Base-by-base conservation (phyloP, 2,329 filamentous ascomycete species). In the Camillea tinctor region DNA sequence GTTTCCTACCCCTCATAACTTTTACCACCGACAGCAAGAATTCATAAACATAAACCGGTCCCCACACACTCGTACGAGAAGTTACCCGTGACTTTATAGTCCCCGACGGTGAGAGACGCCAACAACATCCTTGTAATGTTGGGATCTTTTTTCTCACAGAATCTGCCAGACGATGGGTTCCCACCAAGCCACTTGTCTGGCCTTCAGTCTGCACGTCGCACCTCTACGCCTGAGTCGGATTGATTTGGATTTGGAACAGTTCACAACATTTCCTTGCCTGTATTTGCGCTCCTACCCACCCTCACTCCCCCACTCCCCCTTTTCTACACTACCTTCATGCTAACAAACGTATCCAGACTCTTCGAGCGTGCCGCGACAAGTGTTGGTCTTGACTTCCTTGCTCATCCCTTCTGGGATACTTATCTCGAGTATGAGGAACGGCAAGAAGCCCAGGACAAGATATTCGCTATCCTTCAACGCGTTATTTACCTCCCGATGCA, bases 401-500 rank as follows among this genome's bases (percentile, higher is more conserved):
- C 93, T 1, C 93, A 97, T 73, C 93, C 93, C 1, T 97, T 99
- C 79, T 99, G 95, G 95, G 95, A 99, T 76, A 98, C 97, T 77
- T 99, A 97, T 72, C 87, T 99, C 65, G 95, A 98, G 73, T 98
- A 96, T 71, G 95, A 98, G 74, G 93, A 97, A 74, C 90, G 93
- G 1, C 82, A 94, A 63, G 93, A 97, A 70, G 87, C 90, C 0
- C 86, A 89, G 15, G 91, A 96, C 64, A 92, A 88, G 70, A 91
- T 97, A 57, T 96, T 96, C 68, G 87, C 86, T 49, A 92, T 99
- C 58, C 83, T 97, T 56, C 83, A 84, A 62, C 91, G 93, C 57
- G 84, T 97, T 58, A 90, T 97, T 57, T 86, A 91, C 70, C 93
- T 98, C 56, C 94, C 95, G 0, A 92, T 97, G 86, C 93, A 98